A percentile compares a stretch with the other conserved stretches of the same genome.
Conservation (phyloP, 441 rosid genomes). For the Populus hybrid region DNA sequence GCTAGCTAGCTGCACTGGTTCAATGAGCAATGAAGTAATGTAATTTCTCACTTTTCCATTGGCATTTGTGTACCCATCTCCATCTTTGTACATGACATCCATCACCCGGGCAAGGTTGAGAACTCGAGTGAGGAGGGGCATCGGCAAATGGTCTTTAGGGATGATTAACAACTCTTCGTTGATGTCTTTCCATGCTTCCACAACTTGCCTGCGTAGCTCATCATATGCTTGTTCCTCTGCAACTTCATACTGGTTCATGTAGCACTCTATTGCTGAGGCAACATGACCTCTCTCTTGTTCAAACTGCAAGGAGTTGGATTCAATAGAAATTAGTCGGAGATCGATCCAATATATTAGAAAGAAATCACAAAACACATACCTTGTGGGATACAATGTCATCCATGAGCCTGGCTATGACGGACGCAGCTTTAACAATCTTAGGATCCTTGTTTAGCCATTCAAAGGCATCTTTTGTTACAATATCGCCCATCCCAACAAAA, state of each 20-base stretch:
- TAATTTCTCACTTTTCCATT: neutral
- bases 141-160: conserved; percentile 6
- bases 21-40: conserved; percentile 10
- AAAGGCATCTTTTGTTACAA: conserved; percentile 13
- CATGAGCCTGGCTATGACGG: neutral
- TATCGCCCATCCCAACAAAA: conserved; percentile 16
- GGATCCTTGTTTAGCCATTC: conserved; percentile 15
- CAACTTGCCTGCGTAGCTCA: conserved; percentile 13
- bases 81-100: conserved; percentile 9
- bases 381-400: conserved; percentile 22
- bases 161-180: conserved; percentile 16
- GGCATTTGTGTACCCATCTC: conserved; percentile 8
- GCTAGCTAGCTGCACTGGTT: neutral
- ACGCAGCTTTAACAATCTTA: neutral
- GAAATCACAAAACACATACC: neutral
- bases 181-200: conserved; percentile 33
- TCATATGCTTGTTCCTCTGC: conserved; percentile 16
- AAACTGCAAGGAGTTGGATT: conserved; percentile 1
- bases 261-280: conserved; percentile 23
- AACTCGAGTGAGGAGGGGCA: conserved; percentile 10
- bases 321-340: neutral
- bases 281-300: conserved; percentile 27
- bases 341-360: neutral
- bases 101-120: conserved; percentile 19
- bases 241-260: conserved; percentile 23